phyloP scores from a whole-genome alignment of 306 rosid genomes.

The Fragaria vesca region DNA sequence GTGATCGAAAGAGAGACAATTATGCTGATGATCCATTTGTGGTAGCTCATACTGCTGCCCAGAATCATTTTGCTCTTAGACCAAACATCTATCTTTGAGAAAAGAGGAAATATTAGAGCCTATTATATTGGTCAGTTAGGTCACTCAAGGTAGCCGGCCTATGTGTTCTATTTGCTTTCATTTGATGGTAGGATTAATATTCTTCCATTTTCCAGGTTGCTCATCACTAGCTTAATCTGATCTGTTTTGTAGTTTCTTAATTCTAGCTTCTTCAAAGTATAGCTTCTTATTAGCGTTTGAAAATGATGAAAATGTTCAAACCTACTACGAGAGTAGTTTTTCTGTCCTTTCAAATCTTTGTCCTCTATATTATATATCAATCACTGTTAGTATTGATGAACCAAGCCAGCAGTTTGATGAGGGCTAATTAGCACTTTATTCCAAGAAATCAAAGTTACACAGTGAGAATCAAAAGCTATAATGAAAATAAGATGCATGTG shows the following conservation, averaged over 20 bases:
- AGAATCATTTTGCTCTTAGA: constrained; percentile 36
- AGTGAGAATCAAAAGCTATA: neutral
- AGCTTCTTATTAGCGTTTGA: neutral
- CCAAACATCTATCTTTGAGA: constrained; percentile 35
- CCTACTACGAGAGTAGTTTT: neutral
- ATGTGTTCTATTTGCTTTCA: neutral
- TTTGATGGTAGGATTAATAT: neutral
- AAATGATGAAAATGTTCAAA: neutral
- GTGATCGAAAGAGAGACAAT: neutral
- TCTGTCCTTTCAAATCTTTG: neutral
- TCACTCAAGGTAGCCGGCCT: no score
- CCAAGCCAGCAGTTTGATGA: neutral
- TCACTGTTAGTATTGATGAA: neutral
- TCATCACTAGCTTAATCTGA: neutral
- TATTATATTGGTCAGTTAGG: no score
- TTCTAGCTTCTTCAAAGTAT: neutral
- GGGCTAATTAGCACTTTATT: neutral
- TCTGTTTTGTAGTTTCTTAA: neutral
- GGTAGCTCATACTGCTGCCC: constrained; percentile 31
- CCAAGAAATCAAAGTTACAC: neutral
- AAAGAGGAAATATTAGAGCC: neutral
- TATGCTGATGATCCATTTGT: constrained; percentile 18
- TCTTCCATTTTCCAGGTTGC: neutral
- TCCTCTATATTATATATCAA: neutral
- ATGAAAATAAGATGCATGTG: neutral